Evolutionary conservation across 257 asterid genomes (phyloP), one percentile per base, ranked within the genome.

Genomic region (Solanum megistacrolobum): DNA sequence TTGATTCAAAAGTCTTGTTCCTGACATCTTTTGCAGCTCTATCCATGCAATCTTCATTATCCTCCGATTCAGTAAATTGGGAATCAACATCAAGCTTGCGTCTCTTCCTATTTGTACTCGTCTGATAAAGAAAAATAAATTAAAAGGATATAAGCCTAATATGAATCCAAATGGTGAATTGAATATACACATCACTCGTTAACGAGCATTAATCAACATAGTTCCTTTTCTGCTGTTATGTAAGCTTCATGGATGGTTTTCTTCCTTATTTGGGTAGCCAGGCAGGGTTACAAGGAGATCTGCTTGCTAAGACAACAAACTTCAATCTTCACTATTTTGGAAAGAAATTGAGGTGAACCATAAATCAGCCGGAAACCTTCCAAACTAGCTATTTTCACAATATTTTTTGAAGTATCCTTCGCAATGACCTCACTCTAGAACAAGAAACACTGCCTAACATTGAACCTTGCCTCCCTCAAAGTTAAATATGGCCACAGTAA

Each of bases 51-150:
- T 94, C 94, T 87, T 90, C 95, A n/a, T 91, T 91, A 60, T 96
- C 99, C 88, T 94, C 98, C 5, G 96, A 95, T 81, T 96, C 98
- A 18, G 89, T 88, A 66, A 93, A 93, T 86, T 91, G 20, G 38
- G 93, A 88, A 85, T 92, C 98, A 66, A 93, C 86, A 90, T 93
- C 98, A 76, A 60, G 89, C 93, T 94, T 97, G 86, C 96, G 95
- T 29, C 97, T 94, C 91, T 94, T 97, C 94, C 95, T 93, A 83
- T 95, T 92, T 66, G 94, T 89, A 86, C 90, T 94, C 16, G 98
- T 93, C 99, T 97, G 95, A 71, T 88, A 92, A 84, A 91, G 62
- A 89, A 78, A 79, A 78, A 36, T 23, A 66, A 46, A 18, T 39
- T 43, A 85, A 39, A 85, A 66, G 27, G 66, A 36, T 25, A 66